Evolutionary conservation across 345 rosid genomes (phyloP).

Genomic region (Barbarea vulgaris): DNA sequence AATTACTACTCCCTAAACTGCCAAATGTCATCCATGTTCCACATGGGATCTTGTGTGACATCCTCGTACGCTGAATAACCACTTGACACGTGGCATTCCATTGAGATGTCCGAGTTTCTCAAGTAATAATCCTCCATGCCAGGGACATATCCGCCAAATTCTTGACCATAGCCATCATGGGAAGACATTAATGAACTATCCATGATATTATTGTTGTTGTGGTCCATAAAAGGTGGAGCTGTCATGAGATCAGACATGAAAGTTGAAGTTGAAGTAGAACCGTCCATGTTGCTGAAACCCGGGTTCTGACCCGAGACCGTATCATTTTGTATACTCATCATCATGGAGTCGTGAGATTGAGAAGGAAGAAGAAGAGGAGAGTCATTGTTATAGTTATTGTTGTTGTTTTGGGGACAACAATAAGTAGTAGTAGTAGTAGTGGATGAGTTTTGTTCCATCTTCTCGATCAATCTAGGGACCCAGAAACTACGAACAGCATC

Average conservation of each 20-base stretch:
- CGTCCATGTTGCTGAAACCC: conserved; percentile 26
- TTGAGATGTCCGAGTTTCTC: conserved; percentile 37
- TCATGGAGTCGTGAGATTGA: conserved; percentile 23
- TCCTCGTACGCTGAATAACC: conserved; percentile 47
- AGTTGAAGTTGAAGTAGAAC: conserved; percentile 31
- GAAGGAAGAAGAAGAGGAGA: conserved; percentile 30
- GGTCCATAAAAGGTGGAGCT: conserved; percentile 42
- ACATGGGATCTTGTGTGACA: conserved; percentile 53
- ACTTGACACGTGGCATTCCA: conserved; percentile 51
- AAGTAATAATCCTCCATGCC: conserved; percentile 42
- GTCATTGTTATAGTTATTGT: conserved; percentile 24
- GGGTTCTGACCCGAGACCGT: neutral
- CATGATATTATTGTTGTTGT: conserved; percentile 29
- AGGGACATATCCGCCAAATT: conserved; percentile 43
- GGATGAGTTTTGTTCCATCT: conserved; percentile 53
- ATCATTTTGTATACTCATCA: conserved; percentile 10
- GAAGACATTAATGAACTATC: conserved; percentile 22
- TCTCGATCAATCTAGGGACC: conserved; percentile 80
- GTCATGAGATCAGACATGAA: conserved; percentile 42
- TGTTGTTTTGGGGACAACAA: conserved; percentile 23
- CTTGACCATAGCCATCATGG: conserved; percentile 29
- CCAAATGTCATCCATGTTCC: conserved; percentile 81
- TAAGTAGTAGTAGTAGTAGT: conserved; percentile 24
- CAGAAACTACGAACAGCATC: conserved; percentile 67
- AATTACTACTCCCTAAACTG: conserved; percentile 51